Evolutionary conservation across 1,139 yeast genomes (phyloP), one percentile per base, ranked within the genome.

Genomic region (Wickerhamomyces sp.): DNA sequence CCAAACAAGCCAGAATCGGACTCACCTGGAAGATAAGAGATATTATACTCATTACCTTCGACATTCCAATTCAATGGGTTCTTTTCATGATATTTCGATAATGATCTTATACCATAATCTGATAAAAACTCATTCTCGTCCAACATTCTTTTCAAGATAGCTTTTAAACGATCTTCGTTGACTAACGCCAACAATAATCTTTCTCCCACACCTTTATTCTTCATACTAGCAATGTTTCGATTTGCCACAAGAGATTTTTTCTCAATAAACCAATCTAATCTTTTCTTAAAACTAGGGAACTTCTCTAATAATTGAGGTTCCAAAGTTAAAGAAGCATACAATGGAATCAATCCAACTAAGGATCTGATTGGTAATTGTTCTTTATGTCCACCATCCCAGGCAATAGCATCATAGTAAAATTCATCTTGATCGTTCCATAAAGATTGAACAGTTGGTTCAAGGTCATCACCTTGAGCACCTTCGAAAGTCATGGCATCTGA

Each of bases 1-100:
- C 97, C 97, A 72, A 90, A 90, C 78, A 90, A 76, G 10, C 96
- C 96, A 4, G 95, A 83, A 58, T 88, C 94, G 17, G 96, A 85
- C 61, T 90, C 97, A 17, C 96, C 97, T 3, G 97, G 88, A 43
- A 89, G 76, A 62, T 90, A 90, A 47, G 76, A 78, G 27, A 90
- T 95, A 29, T 70, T 68, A 61, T 83, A 90, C 36, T 72, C 70
- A 50, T 81, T 74, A 14, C 95, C 95, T 59, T 87, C 74, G 38
- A 89, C 96, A 47, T 82, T 75, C 95, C 89, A 87, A 41, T 78
- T 76, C 57, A 83, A 89, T 4, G 97, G 97, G 58, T 90, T 72
- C 44, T 87, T 77, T 59, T 87, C 84, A 63, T 90, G 97, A 61
- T 70, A 84, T 60, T 88, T 88, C 24, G 97, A 89, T 55, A 90